Evolutionary conservation across 1,139 yeast genomes (phyloP).

Genomic region (Saccharomyces hybrid): DNA sequence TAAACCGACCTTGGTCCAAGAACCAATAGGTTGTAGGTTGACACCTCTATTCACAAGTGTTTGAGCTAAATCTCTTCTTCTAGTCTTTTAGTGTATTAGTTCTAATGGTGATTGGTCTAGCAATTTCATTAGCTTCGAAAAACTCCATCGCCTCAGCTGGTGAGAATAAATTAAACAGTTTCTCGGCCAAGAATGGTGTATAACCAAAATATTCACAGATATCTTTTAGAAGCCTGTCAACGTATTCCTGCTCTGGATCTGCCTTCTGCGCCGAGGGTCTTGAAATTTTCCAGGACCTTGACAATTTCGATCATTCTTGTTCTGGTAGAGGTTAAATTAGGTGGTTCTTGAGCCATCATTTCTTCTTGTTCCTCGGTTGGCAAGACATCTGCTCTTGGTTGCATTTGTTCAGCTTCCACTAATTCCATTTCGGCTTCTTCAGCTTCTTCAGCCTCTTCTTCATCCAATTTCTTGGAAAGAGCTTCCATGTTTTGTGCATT

Average conservation of each 20-base stretch:
- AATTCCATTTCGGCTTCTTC: constrained; percentile 73
- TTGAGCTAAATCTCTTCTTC: constrained; percentile 94
- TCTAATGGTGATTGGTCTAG: constrained; percentile 93
- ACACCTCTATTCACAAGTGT: constrained; percentile 94
- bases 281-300: constrained; percentile 90
- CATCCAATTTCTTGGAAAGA: constrained; percentile 59
- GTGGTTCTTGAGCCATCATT: constrained; percentile 44
- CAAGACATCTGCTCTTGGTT: constrained; percentile 63
- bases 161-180: constrained; percentile 78
- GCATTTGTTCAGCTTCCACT: constrained; percentile 48
- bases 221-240: constrained; percentile 68
- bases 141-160: constrained; percentile 97
- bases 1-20: constrained; percentile 96
- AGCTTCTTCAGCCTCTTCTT: constrained; percentile 65
- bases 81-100: constrained; percentile 89
- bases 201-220: constrained; percentile 95
- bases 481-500: constrained; percentile 88
- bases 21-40: constrained; percentile 90
- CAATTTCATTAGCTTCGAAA: constrained; percentile 95
- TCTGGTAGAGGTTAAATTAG: constrained; percentile 74
- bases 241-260: constrained; percentile 79
- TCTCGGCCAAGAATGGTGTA: constrained; percentile 88
- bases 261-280: constrained; percentile 76
- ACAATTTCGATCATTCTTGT: constrained; percentile 94
- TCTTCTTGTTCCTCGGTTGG: constrained; percentile 51